Conservation (phyloP, 495 filamentous ascomycete genomes). For the Neurospora sp. region DNA sequence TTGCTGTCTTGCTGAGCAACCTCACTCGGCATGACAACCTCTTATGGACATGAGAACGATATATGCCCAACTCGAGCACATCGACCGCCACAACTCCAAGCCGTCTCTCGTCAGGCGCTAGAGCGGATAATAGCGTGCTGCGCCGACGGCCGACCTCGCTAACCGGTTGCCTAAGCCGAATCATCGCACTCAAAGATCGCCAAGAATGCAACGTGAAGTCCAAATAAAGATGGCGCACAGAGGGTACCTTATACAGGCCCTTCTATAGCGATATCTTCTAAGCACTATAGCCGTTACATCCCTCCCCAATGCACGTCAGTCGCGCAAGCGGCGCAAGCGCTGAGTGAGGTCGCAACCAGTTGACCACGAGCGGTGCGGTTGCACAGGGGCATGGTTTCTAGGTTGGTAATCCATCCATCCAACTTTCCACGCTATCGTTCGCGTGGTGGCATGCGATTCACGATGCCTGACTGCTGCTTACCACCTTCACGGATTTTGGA, state of each 20-base stretch:
- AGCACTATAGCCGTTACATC: neutral
- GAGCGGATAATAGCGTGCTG: neutral
- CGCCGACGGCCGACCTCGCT: neutral
- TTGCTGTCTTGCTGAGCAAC: neutral
- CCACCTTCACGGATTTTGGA: neutral
- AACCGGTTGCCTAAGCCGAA: neutral
- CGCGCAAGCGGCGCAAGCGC: neutral
- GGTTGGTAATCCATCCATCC: neutral
- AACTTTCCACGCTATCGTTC: neutral
- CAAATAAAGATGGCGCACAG: neutral
- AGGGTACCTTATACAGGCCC: neutral
- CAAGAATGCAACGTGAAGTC: neutral
- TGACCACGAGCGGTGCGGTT: neutral
- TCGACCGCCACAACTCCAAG: neutral
- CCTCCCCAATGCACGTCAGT: neutral
- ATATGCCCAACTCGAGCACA: neutral
- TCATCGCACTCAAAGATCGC: neutral
- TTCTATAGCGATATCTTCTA: neutral
- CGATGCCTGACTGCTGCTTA: neutral
- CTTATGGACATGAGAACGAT: neutral
- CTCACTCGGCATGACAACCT: neutral
- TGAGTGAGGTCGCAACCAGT: neutral
- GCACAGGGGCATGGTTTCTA: neutral
- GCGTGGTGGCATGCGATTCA: neutral
- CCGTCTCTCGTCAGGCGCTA: neutral